phyloP scores from a whole-genome alignment of 2,329 filamentous ascomycete species.

The Venturia asperata region DNA sequence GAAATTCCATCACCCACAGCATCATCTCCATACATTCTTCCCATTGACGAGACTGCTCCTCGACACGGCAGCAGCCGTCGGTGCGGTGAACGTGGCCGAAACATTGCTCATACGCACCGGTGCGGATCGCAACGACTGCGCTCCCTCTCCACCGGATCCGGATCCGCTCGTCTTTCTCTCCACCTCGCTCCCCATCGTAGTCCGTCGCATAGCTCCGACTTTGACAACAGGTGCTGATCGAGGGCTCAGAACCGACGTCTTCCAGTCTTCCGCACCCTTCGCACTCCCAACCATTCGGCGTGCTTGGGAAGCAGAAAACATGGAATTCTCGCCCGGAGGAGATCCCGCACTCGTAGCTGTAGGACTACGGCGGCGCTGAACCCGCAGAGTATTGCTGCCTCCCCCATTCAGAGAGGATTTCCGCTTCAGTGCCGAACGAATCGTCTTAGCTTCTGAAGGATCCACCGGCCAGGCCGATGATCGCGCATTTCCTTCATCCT shows the following conservation, averaged over 20 bases:
- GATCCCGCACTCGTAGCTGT: constrained; percentile 39
- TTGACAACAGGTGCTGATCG: constrained; percentile 54
- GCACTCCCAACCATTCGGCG: constrained; percentile 53
- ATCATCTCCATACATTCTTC: constrained; percentile 9
- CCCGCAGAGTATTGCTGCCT: constrained; percentile 29
- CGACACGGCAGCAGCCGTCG: constrained; percentile 7
- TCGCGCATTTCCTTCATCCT: constrained; percentile 44
- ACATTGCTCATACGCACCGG: constrained; percentile 28
- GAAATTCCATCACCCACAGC: background rate
- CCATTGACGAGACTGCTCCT: constrained; percentile 14
- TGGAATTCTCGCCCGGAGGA: constrained; percentile 50
- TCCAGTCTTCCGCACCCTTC: constrained; percentile 50
- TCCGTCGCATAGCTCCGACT: constrained; percentile 34
- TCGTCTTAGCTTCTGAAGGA: constrained; percentile 46
- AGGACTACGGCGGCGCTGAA: constrained; percentile 51
- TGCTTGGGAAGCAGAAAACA: constrained; percentile 60
- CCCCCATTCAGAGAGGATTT: constrained; percentile 37
- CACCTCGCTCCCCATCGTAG: constrained; percentile 32
- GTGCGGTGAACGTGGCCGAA: background rate
- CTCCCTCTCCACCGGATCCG: constrained; percentile 24
- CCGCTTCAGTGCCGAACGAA: constrained; percentile 51
- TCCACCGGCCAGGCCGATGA: constrained; percentile 27
- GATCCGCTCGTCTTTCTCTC: constrained; percentile 27
- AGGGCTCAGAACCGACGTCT: constrained; percentile 54
- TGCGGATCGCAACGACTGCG: constrained; percentile 20